A percentile compares a stretch with the other conserved stretches of the same genome.
Evolutionary conservation across 1,284 basidiomycete genomes (phyloP).

Genomic region (Trichosporon coremiiforme): DNA sequence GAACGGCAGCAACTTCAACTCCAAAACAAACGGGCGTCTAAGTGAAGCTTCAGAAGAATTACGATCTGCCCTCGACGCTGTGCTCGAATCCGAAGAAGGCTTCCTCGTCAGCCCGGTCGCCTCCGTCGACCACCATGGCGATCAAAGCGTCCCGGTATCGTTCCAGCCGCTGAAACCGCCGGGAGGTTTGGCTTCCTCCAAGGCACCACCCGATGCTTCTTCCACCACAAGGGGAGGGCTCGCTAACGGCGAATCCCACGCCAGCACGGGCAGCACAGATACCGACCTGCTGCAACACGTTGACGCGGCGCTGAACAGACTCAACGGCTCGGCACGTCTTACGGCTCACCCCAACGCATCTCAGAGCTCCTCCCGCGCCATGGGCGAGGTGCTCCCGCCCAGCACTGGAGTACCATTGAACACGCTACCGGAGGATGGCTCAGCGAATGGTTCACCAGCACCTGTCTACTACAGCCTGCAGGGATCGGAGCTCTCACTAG

Average conservation of each 20-base stretch:
- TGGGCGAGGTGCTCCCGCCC: neutral
- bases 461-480: neutral
- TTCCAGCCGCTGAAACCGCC: constrained; percentile 1
- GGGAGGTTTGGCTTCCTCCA: neutral
- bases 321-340: neutral
- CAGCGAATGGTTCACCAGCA: neutral
- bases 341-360: neutral
- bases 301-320: neutral
- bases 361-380: neutral
- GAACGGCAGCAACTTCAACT: neutral
- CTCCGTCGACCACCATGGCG: neutral
- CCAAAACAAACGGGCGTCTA: neutral
- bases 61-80: constrained; percentile 2
- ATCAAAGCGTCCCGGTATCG: neutral
- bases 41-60: neutral
- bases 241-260: neutral
- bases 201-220: neutral
- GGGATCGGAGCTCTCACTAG: neutral
- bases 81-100: neutral
- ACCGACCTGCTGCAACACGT: neutral
- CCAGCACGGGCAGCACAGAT: neutral
- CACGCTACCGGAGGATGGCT: neutral
- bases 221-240: neutral
- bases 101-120: constrained; percentile 3
- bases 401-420: neutral